Percentiles rank a stretch among this genome's conserved stretches.
These are phyloP conservation scores for Hirschfeldia incana DNA, from an alignment of 345 rosid species.

Conservation along the genomic window DNA sequence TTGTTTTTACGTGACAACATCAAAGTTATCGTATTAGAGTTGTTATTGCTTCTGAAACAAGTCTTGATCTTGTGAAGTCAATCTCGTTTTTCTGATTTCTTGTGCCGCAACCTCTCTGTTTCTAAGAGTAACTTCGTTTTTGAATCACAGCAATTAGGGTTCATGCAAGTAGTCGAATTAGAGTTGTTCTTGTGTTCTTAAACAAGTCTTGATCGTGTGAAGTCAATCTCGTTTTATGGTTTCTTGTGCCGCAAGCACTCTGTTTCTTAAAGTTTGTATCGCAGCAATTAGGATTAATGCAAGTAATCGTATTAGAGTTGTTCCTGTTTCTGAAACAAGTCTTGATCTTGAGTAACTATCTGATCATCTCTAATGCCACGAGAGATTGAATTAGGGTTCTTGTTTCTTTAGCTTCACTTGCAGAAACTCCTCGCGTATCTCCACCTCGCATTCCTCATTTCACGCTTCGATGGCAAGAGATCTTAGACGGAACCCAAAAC, in stretches of 20 bases:
- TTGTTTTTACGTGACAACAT: neutral
- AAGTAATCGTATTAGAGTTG: neutral
- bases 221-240: neutral
- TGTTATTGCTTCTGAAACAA: neutral
- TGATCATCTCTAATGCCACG: neutral
- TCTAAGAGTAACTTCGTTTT: neutral
- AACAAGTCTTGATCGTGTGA: neutral
- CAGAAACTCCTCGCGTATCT: neutral
- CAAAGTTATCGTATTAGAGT: neutral
- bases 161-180: neutral
- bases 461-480: neutral
- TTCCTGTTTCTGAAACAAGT: neutral
- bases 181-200: neutral
- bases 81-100: neutral
- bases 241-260: neutral
- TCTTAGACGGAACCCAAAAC: neutral
- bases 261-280: neutral
- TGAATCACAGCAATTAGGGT: neutral
- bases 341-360: neutral
- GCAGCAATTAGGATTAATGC: neutral
- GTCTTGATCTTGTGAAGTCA: neutral
- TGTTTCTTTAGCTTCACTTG: neutral
- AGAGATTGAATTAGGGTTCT: neutral
- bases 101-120: neutral
- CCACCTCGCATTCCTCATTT: neutral